Base-by-base conservation (phyloP, 2,329 filamentous ascomycete genomes). In the Ceratocystis lukuohia region DNA sequence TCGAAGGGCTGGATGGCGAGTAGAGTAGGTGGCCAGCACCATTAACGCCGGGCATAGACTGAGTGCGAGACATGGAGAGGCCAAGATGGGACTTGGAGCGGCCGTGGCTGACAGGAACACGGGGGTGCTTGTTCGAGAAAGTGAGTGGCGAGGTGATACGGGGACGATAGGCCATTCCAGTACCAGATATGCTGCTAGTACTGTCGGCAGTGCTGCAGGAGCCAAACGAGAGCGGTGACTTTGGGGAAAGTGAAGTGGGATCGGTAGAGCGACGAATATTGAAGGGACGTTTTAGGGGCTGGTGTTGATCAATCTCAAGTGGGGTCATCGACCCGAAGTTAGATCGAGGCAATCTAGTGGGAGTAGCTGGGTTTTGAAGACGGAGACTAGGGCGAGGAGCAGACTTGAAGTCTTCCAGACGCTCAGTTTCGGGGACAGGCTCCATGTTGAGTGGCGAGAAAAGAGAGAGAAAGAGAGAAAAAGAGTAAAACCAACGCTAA, bases 401-500 rank as follows among this genome's bases (percentile, higher is more conserved):
- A 65, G 82, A 76, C 69, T 79, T 81, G 72, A 87, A 87, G 73
- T 83, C 83, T 78, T 86, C 84, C 80, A 87, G 84, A 70, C 83
- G 80, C 77, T 87, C 83, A 62, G 84, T 85, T 77, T 87, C 84
- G 70, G 84, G 84, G 72, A 87, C 84, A 67, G 84, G 83, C 75
- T 87, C 84, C 84, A 87, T 87, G 71, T 71, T 74, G 66, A 64
- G 33, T 50, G 28, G 56, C 64, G 53, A 59, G 5, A 48, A 20
- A 67, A 66, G 8, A 59, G 33, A 37, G 46, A 46, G 10, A 64
- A 28, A 41, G 41, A 25, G 8, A 50, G 12, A 41, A 66, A 37
- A 17, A 22, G 57, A 33, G 48, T 41, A 41, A 41, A 56, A 66
- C 15, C 45, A 53, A n/a, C n/a, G 46, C 15, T 15, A 37, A 53